Evolutionary conservation across 495 filamentous ascomycete genomes (phyloP).

Genomic region (Ramalina peruviana): DNA sequence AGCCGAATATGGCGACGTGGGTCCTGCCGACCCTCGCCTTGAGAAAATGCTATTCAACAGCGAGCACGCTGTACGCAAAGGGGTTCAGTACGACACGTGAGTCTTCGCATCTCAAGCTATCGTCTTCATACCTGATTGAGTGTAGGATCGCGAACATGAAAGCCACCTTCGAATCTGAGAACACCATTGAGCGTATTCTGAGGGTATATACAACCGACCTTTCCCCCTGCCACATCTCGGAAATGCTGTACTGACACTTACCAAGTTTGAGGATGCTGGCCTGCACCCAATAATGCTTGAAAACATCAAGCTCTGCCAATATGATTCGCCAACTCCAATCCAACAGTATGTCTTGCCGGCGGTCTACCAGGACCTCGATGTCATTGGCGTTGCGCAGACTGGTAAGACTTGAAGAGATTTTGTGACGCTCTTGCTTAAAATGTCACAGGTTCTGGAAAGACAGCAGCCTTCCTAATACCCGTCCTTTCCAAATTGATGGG

Average conservation of each 20-base stretch:
- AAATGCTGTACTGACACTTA: slow-evolving; percentile 3
- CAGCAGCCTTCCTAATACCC: slow-evolving; percentile 80
- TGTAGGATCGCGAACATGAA: slow-evolving; percentile 40
- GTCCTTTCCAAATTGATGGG: slow-evolving; percentile 86
- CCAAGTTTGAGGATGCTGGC: slow-evolving; percentile 57
- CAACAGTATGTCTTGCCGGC: slow-evolving; percentile 74
- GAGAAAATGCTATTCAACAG: slow-evolving; percentile 60
- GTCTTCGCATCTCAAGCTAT: slow-evolving; percentile 24
- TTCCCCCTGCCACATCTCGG: background rate
- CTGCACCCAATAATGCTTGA: slow-evolving; percentile 71
- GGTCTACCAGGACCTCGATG: slow-evolving; percentile 53
- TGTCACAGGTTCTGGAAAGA: slow-evolving; percentile 81
- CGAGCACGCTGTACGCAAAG: slow-evolving; percentile 24
- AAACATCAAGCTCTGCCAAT: slow-evolving; percentile 59
- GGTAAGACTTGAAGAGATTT: slow-evolving; percentile 38
- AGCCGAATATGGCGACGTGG: slow-evolving; percentile 75
- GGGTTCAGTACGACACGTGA: slow-evolving; percentile 23
- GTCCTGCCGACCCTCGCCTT: slow-evolving; percentile 49
- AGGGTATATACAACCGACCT: slow-evolving; percentile 19
- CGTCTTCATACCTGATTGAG: slow-evolving; percentile 26
- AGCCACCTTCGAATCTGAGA: slow-evolving; percentile 44
- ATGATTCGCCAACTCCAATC: slow-evolving; percentile 63
- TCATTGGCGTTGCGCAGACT: slow-evolving; percentile 83
- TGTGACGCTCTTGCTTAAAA: background rate
- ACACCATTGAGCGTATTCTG: slow-evolving; percentile 37